phyloP scores from a whole-genome alignment of 2,329 filamentous ascomycete species.

The Emmonsiellopsis sp. region DNA sequence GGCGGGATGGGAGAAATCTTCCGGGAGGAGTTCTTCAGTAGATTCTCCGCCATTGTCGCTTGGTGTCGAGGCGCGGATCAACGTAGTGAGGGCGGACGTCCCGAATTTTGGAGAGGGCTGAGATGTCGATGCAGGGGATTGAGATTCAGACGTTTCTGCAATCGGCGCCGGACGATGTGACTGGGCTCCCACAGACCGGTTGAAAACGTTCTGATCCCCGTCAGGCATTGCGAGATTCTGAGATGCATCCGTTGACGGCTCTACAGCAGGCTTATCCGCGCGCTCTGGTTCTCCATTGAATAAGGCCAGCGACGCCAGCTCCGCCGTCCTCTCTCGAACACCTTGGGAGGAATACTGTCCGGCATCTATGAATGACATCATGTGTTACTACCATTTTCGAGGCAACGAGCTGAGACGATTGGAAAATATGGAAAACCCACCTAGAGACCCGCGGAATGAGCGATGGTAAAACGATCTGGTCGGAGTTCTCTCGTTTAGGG shows the following conservation, averaged over 20 bases:
- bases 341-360: conserved; percentile 64
- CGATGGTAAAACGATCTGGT: conserved; percentile 38
- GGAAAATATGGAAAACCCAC: conserved; percentile 16
- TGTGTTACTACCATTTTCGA: not conserved
- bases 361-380: conserved; percentile 51
- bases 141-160: conserved; percentile 52
- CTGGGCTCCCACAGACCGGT: not conserved
- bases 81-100: conserved; percentile 41
- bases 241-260: conserved; percentile 20
- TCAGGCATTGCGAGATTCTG: conserved; percentile 23
- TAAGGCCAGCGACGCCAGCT: conserved; percentile 74
- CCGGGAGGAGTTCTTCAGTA: conserved; percentile 10
- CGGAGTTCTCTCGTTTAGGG: conserved; percentile 30
- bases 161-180: conserved; percentile 43
- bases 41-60: conserved; percentile 14
- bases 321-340: conserved; percentile 78
- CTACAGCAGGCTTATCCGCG: conserved; percentile 19
- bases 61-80: conserved; percentile 38
- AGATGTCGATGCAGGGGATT: conserved; percentile 38
- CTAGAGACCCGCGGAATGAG: conserved; percentile 34
- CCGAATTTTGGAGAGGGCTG: conserved; percentile 24
- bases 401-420: not conserved
- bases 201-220: conserved; percentile 9
- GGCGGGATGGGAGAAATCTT: conserved; percentile 9
- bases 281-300: conserved; percentile 40